Percentiles rank a stretch among this genome's conserved stretches.
Conservation (phyloP, 2,329 filamentous ascomycete genomes). For the Penicillium sp. region DNA sequence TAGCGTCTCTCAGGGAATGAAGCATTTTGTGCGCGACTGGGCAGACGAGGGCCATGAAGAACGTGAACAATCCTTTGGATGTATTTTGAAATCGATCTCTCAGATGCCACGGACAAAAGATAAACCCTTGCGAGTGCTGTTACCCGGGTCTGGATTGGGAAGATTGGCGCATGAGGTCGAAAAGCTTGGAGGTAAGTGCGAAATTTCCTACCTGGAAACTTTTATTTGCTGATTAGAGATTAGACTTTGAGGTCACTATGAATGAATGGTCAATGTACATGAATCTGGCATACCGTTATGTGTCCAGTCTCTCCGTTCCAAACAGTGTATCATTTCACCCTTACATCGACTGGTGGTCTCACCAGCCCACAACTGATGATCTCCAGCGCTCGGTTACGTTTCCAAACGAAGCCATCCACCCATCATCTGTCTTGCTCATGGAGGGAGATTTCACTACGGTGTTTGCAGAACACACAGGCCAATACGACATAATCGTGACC, state of each 20-base stretch:
- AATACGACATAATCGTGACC: conserved; percentile 53
- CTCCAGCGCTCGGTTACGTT: conserved; percentile 49
- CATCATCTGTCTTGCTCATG: conserved; percentile 39
- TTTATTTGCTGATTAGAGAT: neutral
- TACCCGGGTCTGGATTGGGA: conserved; percentile 56
- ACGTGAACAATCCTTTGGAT: conserved; percentile 41
- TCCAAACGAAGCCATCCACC: conserved; percentile 43
- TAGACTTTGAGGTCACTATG: conserved; percentile 52
- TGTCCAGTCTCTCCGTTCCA: conserved; percentile 36
- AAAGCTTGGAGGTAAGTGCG: conserved; percentile 37
- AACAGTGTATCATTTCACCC: conserved; percentile 43
- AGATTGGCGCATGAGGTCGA: conserved; percentile 54
- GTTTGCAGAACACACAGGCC: conserved; percentile 22
- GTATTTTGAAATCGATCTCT: conserved; percentile 31
- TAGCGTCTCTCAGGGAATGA: conserved; percentile 54
- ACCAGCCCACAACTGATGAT: conserved; percentile 51
- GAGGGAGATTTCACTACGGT: conserved; percentile 58
- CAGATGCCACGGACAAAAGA: conserved; percentile 2
- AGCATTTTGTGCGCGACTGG: conserved; percentile 60
- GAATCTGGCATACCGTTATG: conserved; percentile 54
- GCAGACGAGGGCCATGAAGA: conserved; percentile 49
- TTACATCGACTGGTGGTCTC: conserved; percentile 57
- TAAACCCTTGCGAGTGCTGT: conserved; percentile 40
- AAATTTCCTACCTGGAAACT: neutral
- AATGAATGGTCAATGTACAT: conserved; percentile 61